Percentiles rank a stretch among this genome's conserved stretches.
Conservation (phyloP, 2,329 filamentous ascomycete genomes). For the Microsporum canis region DNA sequence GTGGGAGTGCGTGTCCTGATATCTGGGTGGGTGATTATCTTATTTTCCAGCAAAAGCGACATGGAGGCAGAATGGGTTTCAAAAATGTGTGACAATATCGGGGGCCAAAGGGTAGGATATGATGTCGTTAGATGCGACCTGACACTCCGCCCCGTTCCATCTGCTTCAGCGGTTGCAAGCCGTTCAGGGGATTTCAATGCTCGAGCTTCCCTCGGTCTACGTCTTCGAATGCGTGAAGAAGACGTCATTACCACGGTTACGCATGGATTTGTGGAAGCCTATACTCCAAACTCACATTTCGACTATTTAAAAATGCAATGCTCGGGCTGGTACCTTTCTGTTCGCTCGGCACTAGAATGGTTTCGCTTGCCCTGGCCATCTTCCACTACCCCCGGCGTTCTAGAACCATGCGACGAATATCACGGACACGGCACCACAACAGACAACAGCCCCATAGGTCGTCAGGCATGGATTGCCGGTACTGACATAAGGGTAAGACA, state of each 20-base stretch:
- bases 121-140: background rate
- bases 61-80: background rate
- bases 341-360: too few relatives aligned
- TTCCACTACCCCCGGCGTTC: background rate
- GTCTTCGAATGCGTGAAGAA: background rate
- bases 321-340: too few relatives aligned
- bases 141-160: background rate
- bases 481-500: constrained; percentile 4
- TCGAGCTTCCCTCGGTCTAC: constrained; percentile 3
- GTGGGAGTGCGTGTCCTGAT: constrained; percentile 5
- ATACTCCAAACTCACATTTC: background rate
- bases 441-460: constrained; percentile 2
- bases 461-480: background rate
- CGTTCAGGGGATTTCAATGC: background rate
- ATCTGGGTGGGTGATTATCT: constrained; percentile 4
- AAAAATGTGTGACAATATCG: background rate
- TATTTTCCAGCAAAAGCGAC: constrained; percentile 2
- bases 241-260: constrained; percentile 7
- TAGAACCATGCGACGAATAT: background rate
- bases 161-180: background rate
- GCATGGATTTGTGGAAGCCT: constrained; percentile 4
- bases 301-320: constrained; percentile 2
- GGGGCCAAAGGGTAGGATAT: background rate
- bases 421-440: background rate
- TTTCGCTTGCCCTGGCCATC: too few relatives aligned